A percentile compares a stretch with the other conserved stretches of the same genome.
phyloP scores from a whole-genome alignment of 495 filamentous ascomycete genomes.

The Penicillium pulvis region DNA sequence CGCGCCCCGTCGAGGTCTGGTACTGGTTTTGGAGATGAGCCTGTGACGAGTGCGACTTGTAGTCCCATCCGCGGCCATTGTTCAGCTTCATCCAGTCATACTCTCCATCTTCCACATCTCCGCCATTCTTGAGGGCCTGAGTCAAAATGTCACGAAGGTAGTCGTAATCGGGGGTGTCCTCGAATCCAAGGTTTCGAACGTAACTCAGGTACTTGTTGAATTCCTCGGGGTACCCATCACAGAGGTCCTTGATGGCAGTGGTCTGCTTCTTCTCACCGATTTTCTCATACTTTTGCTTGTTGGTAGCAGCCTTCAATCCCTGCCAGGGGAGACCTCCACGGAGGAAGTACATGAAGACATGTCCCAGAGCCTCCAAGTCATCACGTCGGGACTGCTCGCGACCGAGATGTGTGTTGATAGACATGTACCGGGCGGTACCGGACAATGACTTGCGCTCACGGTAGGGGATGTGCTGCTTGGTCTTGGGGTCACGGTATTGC shows the following conservation, averaged over 20 bases:
- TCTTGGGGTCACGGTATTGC: conserved; percentile 98
- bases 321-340: conserved; percentile 97
- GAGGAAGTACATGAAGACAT: conserved; percentile 99
- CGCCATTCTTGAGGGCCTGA: conserved; percentile 90
- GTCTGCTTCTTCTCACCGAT: conserved; percentile 99
- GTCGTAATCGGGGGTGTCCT: conserved; percentile 98
- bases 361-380: conserved; percentile 92
- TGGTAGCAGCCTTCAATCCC: conserved; percentile 96
- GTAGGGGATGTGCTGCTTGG: conserved; percentile 99
- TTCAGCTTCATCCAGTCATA: conserved; percentile 99
- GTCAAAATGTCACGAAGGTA: conserved; percentile 96
- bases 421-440: conserved; percentile 98
- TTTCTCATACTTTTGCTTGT: conserved; percentile 99
- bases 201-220: conserved; percentile 98
- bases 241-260: conserved; percentile 93
- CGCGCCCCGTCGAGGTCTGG: conserved; percentile 75
- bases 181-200: conserved; percentile 96
- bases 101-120: conserved; percentile 96
- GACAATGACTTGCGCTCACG: conserved; percentile 96
- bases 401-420: conserved; percentile 98
- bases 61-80: conserved; percentile 94
- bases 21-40: conserved; percentile 73
- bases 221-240: conserved; percentile 94
- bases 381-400: conserved; percentile 95
- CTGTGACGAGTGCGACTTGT: conserved; percentile 81